Base-by-base conservation (phyloP, 2,329 filamentous ascomycete species). In the Calonectria multiphialidica region DNA sequence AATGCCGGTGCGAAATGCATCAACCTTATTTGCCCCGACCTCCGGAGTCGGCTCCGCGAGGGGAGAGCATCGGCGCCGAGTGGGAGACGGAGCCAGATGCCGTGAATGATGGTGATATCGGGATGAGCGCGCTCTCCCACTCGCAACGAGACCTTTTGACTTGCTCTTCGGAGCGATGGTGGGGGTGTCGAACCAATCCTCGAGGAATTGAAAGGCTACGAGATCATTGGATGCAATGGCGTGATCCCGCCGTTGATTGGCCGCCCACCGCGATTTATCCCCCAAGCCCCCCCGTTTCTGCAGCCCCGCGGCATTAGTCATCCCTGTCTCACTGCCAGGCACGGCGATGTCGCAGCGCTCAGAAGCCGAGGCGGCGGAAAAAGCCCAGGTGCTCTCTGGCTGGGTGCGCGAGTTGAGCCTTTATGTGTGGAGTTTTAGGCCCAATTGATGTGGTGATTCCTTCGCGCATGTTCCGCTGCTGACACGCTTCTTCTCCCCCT, bases 291-390 rank as follows among this genome's bases (percentile, higher is more conserved):
- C 42, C n/a, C 18, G 44, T 59, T 45, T 25, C 42, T 18, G 7
- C 21, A 65, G 65, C 63, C 57, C 78, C 72, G 69, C 61, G 8
- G 8, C n/a, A 69, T 80, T 80, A 80, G 77, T 80, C 77, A 80
- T 73, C 69, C 16, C 5, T 7, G 13, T 61, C 45, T 69, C 45
- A 25, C 64, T 70, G 61, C 76, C 72, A 68, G 70, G 72, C 33
- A 73, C 78, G 71, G 78, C 78, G 76, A 79, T 80, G 66, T 79
- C 78, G 77, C 78, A 79, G 66, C 33, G 47, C 25, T 37, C n/a
- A 33, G 47, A 50, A 68, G 64, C 23, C 67, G 68, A 62, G 37
- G 65, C 23, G 37, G 57, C 57, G 40, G 40, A 23, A 62, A 28
- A 62, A 42, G 13, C 37, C 37, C 44, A 33, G 23, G 15, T 21